Percentiles rank a stretch among this genome's conserved stretches.
These are phyloP conservation scores for Coemansia sp. DNA, from an alignment of 192 early-diverging fungal species.

Conservation along the genomic window DNA sequence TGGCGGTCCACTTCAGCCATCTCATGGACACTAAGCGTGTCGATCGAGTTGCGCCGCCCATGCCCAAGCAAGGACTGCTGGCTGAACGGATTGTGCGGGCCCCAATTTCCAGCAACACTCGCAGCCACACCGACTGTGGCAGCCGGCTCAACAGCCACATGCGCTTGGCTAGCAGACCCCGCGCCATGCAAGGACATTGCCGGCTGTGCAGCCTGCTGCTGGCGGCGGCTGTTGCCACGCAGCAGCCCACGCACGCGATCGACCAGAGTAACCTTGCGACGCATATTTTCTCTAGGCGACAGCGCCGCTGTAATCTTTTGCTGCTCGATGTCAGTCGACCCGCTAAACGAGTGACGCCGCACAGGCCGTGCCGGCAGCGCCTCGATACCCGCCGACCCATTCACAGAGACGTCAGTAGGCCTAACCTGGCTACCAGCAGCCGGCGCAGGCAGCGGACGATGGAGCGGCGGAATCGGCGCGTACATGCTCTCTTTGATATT, in stretches of 20 bases:
- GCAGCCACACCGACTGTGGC: neutral
- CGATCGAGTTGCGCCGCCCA: conserved; percentile 43
- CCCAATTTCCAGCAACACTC: conserved; percentile 10
- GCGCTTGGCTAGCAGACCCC: neutral
- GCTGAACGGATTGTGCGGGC: conserved; percentile 18
- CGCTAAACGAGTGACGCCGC: conserved; percentile 49
- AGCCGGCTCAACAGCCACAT: neutral
- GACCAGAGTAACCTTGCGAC: conserved; percentile 36
- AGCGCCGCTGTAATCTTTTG: conserved; percentile 31
- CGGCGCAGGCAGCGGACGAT: conserved; percentile 10
- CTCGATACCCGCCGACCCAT: neutral
- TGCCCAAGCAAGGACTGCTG: conserved; percentile 6
- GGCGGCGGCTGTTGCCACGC: conserved; percentile 5
- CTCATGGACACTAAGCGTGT: conserved; percentile 46
- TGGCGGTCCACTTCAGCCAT: conserved; percentile 44
- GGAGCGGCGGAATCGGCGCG: conserved; percentile 49
- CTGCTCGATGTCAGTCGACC: conserved; percentile 48
- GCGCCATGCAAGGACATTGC: neutral
- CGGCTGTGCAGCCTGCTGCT: conserved; percentile 2
- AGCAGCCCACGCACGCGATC: conserved; percentile 37
- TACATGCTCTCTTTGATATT: conserved; percentile 53
- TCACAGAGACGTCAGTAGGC: neutral
- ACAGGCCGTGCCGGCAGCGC: conserved; percentile 22
- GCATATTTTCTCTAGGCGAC: conserved; percentile 41
- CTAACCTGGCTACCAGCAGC: neutral